Percentiles rank a stretch among this genome's conserved stretches.
These are phyloP conservation scores for Pythium rhizo-oryzae DNA, from an alignment of 352 stramenopile species.

Conservation along the genomic window DNA sequence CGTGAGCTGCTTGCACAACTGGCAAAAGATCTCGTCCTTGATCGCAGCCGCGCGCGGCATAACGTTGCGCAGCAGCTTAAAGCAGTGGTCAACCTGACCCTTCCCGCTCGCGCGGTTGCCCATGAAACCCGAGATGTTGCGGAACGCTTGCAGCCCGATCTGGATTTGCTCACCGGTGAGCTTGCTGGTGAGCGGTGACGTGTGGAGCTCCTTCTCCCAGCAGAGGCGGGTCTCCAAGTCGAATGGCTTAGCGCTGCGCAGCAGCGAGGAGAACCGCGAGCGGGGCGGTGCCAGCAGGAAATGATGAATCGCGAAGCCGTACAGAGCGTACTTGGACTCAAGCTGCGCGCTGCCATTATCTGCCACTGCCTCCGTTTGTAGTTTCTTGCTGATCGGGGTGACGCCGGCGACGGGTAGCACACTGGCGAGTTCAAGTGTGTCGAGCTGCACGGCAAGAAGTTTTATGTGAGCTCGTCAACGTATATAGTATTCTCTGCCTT, in stretches of 20 bases:
- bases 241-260: constrained; percentile 35
- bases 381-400: not conserved
- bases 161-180: constrained; percentile 45
- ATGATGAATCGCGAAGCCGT: constrained; percentile 41
- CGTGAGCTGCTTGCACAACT: constrained; percentile 81
- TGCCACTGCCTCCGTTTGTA: not conserved
- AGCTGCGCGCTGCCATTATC: not conserved
- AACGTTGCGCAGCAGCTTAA: constrained; percentile 75
- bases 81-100: constrained; percentile 62
- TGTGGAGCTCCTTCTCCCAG: constrained; percentile 67
- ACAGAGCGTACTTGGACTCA: constrained; percentile 34
- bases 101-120: constrained; percentile 68
- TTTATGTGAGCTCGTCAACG: no score
- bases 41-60: constrained; percentile 52
- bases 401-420: not conserved
- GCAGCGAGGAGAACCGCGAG: constrained; percentile 17
- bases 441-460: not conserved
- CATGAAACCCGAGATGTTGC: constrained; percentile 83
- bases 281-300: constrained; percentile 36
- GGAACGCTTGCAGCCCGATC: constrained; percentile 66
- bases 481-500: no score
- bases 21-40: constrained; percentile 83
- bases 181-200: constrained; percentile 44
- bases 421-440: not conserved
- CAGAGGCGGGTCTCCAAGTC: constrained; percentile 54